Conservation (phyloP, 2,329 filamentous ascomycete genomes). For the Leptographium procerum region DNA sequence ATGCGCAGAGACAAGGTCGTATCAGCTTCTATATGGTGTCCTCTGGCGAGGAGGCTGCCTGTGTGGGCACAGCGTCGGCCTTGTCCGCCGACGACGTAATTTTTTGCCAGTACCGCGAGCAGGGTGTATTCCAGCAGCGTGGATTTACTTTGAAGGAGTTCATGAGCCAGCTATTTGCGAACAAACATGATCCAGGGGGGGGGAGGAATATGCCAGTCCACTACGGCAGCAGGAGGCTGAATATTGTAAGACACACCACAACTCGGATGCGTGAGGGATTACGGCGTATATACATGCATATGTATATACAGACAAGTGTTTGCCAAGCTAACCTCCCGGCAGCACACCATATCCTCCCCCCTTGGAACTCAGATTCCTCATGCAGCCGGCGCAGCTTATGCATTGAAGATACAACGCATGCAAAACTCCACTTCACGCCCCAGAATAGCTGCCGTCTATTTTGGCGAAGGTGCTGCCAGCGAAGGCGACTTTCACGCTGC, state of each 20-base stretch:
- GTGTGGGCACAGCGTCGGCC: constrained; percentile 77
- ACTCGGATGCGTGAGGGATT: too few species aligned
- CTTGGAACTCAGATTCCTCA: constrained; percentile 73
- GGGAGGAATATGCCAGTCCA: constrained; percentile 97
- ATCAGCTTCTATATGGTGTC: constrained; percentile 97
- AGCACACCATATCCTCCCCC: constrained; percentile 68
- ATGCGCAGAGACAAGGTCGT: constrained; percentile 89
- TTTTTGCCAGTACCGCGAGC: constrained; percentile 90
- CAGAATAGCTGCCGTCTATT: constrained; percentile 63
- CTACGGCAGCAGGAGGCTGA: constrained; percentile 74
- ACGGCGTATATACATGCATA: too few species aligned
- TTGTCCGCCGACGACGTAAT: constrained; percentile 77
- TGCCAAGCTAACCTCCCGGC: neutral
- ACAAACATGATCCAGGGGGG: constrained; percentile 63
- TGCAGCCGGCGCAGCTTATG: constrained; percentile 67
- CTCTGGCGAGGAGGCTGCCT: constrained; percentile 87
- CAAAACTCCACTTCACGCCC: constrained; percentile 49
- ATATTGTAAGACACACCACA: constrained; percentile 51
- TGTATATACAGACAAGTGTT: too few species aligned
- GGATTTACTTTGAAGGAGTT: constrained; percentile 82
- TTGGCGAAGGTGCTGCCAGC: constrained; percentile 69
- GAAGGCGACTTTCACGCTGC: constrained; percentile 78
- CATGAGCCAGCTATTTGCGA: constrained; percentile 92
- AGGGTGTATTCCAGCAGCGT: constrained; percentile 80
- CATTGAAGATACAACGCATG: constrained; percentile 60